A percentile compares a stretch with the other conserved stretches of the same genome.
These are phyloP conservation scores for Tolypocladium endophyticum DNA, from an alignment of 2,329 filamentous ascomycete genomes.

Conservation along the genomic window DNA sequence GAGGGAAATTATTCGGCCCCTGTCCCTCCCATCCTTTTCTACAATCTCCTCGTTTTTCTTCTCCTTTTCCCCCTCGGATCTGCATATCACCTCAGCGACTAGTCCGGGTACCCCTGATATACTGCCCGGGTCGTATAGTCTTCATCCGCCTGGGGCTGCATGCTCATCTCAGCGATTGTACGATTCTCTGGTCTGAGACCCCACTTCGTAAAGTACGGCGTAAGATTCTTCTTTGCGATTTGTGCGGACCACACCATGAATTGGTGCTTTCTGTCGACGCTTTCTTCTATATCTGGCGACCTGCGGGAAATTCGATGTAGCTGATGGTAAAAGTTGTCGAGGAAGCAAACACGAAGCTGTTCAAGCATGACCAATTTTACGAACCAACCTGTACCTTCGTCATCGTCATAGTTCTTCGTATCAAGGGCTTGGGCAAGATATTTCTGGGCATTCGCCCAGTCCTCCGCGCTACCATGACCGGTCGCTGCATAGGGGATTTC, in stretches of 20 bases:
- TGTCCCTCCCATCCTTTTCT: too few species aligned
- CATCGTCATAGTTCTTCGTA: not conserved
- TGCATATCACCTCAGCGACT: too few species aligned
- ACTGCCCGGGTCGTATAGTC: too few species aligned
- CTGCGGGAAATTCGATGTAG: not conserved
- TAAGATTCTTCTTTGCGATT: not conserved
- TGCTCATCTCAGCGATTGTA: not conserved
- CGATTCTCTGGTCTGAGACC: not conserved
- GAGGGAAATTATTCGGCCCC: too few species aligned
- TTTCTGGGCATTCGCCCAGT: slow-evolving; percentile 1
- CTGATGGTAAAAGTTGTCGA: not conserved
- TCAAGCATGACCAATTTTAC: slow-evolving; percentile 1
- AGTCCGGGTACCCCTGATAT: too few species aligned
- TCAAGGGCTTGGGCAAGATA: not conserved
- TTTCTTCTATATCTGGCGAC: not conserved
- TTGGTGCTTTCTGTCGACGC: not conserved
- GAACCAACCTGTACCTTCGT: not conserved
- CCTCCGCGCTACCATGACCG: not conserved
- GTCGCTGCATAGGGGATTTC: not conserved
- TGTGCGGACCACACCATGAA: not conserved
- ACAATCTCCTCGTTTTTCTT: too few species aligned
- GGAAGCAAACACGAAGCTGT: slow-evolving; percentile 2
- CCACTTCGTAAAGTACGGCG: slow-evolving; percentile 1
- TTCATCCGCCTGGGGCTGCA: not conserved
- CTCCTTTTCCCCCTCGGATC: too few species aligned